phyloP scores from a whole-genome alignment of 164 flowering plant genomes.

The Sedum album region DNA sequence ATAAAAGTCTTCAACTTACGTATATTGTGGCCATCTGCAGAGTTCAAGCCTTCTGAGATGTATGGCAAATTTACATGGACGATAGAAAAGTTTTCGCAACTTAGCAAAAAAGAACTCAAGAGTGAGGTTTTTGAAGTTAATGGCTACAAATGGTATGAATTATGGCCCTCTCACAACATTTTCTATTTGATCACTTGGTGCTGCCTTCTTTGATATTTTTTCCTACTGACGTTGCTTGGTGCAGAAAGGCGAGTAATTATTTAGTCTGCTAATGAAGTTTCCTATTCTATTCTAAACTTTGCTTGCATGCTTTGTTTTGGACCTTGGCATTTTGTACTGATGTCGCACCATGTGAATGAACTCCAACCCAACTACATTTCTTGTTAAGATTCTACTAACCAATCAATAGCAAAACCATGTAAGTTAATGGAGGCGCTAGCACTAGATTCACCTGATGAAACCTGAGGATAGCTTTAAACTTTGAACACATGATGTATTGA shows the following conservation, averaged over 20 bases:
- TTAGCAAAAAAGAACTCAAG: constrained; percentile 75
- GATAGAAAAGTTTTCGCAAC: constrained; percentile 72
- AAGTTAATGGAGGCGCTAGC: too few species aligned
- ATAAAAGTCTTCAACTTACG: not conserved
- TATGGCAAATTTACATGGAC: constrained; percentile 77
- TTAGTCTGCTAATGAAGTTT: not conserved
- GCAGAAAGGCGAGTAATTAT: not conserved
- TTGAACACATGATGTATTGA: too few species aligned
- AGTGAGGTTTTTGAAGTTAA: constrained; percentile 80
- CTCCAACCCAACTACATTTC: too few species aligned
- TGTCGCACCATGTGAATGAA: too few species aligned
- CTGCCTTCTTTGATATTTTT: not conserved
- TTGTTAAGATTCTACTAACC: too few species aligned
- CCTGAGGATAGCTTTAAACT: too few species aligned
- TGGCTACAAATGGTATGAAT: constrained; percentile 75
- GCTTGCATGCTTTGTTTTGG: not conserved
- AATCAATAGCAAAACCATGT: too few species aligned
- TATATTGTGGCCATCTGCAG: not conserved
- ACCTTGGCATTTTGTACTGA: too few species aligned
- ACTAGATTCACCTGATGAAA: too few species aligned
- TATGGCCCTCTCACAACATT: not conserved
- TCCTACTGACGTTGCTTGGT: not conserved
- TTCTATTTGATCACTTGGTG: not conserved
- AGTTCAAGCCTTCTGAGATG: constrained; percentile 55
- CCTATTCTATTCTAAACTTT: not conserved